These are phyloP conservation scores for Collybia mongolica DNA, from an alignment of 768 basidiomycete genomes.

Conservation along the genomic window DNA sequence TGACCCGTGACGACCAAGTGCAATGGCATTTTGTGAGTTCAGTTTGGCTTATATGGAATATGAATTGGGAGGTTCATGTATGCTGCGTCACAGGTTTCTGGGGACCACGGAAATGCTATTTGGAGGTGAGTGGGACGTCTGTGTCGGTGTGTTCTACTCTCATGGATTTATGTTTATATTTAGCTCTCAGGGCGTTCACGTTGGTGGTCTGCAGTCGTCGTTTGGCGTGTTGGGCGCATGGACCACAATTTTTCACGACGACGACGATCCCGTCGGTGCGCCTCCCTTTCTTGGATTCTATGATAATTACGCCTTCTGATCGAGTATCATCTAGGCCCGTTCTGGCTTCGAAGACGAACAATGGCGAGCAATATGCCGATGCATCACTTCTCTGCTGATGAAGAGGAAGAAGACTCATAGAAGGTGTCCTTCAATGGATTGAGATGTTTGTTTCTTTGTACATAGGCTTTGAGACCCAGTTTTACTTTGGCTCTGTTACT, in stretches of 20 bases:
- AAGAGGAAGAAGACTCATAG: too few species aligned
- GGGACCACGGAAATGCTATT: constrained; percentile 48
- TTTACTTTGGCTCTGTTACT: too few species aligned
- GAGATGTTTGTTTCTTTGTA: too few species aligned
- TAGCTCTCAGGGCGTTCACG: constrained; percentile 62
- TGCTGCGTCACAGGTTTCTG: constrained; percentile 36
- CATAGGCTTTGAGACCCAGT: too few species aligned
- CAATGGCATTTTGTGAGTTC: constrained; percentile 64
- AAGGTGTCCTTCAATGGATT: too few species aligned
- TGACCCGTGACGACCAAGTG: constrained; percentile 57
- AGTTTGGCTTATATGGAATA: not conserved
- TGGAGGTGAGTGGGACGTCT: constrained; percentile 47
- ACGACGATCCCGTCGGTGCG: constrained; percentile 45
- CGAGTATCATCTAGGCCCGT: constrained; percentile 25
- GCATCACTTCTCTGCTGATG: constrained; percentile 7
- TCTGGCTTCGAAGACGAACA: constrained; percentile 29
- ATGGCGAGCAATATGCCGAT: constrained; percentile 9
- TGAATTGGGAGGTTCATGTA: too few species aligned
- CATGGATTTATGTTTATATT: not conserved
- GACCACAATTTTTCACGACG: constrained; percentile 44
- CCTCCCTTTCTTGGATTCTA: constrained; percentile 2
- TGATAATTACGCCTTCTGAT: not conserved
- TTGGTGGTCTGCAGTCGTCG: constrained; percentile 58
- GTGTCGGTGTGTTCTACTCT: not conserved
- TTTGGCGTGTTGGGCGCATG: constrained; percentile 58